Base-by-base conservation (phyloP, 176 grass and related monocot species). In the Pharus latifolius region DNA sequence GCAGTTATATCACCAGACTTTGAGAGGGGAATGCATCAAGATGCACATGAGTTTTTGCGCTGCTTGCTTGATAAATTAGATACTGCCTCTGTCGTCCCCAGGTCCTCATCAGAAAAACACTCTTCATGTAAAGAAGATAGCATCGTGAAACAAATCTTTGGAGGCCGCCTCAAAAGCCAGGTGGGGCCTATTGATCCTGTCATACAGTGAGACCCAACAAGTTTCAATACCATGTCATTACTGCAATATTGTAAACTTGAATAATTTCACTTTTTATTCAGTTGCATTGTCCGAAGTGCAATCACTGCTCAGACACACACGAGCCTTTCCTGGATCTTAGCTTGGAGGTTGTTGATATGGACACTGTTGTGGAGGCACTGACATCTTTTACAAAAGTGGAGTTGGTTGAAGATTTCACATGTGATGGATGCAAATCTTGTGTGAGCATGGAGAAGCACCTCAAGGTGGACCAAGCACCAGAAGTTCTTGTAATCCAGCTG, bases 261-360 rank as follows among this genome's bases (percentile, higher is more conserved):
- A 37, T 43, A n/a, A n/a, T 23, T 69, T n/a, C 50, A n/a, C 37
- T 12, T 25, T 69, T 71, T 63, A 46, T 17, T 74, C 57, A 89
- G 87, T 37, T 89, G 55, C 68, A 52, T 19, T 89, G 87, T 43
- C 75, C 68, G 68, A 19, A 42, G 59, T 89, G 87, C 65, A 62
- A 76, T 9, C 60, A 53, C 53, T 74, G 37, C 23, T 89, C 73
- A 5, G 61, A 85, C 70, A 85, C 56, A 56, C 69, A 67, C 22
- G 87, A 89, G 40, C 69, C 73, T 30, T 65, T 85, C 26, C 61
- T 89, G 31, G 87, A 89, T 80, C 82, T 89, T 51, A 89, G 78
- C 73, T 74, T 89, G 73, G 87, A 89, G 63, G 41, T 89, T 12
- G 75, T 56, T 43, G 51, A 78, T 23, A 70, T 69, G 26, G 45